Conservation (phyloP, 108 stramenopile species). For the Discostella pseudostelligera region DNA sequence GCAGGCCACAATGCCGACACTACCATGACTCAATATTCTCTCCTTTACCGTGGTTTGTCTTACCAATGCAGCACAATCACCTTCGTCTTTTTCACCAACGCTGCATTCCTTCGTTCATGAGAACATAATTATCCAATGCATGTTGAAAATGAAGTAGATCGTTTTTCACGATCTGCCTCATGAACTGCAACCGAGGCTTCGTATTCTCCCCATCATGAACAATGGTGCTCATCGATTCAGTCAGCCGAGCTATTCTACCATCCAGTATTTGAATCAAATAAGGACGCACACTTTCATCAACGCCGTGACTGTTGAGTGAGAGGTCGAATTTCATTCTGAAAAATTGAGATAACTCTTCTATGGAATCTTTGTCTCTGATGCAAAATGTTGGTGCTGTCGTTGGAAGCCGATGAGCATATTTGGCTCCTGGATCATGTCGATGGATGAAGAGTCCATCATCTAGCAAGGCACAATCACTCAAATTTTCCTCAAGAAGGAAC, state of each 20-base stretch:
- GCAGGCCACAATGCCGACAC: too few species aligned
- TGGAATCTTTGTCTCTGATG: slow-evolving; percentile 21
- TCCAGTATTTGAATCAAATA: slow-evolving; percentile 25
- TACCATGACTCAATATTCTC: too few species aligned
- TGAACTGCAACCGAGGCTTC: background rate
- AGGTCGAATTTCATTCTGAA: slow-evolving; percentile 21
- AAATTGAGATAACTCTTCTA: slow-evolving; percentile 27
- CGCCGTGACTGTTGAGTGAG: background rate
- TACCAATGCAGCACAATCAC: too few species aligned
- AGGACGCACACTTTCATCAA: slow-evolving; percentile 21
- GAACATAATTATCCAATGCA: background rate
- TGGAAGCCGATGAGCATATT: slow-evolving; percentile 4
- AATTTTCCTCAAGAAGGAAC: slow-evolving; percentile 55
- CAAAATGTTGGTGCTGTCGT: slow-evolving; percentile 34
- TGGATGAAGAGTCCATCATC: slow-evolving; percentile 21
- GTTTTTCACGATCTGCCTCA: slow-evolving; percentile 12
- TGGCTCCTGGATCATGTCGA: slow-evolving; percentile 27
- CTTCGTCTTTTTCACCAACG: too few species aligned
- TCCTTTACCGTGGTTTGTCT: too few species aligned
- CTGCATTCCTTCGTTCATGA: background rate
- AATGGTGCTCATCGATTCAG: slow-evolving; percentile 3
- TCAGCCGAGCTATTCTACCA: slow-evolving; percentile 33
- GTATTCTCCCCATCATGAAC: background rate
- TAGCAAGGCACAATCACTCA: slow-evolving; percentile 54
- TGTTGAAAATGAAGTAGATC: slow-evolving; percentile 5